phyloP scores from a whole-genome alignment of 371 early-diverging fungal genomes.

The Antonospora locustae region DNA sequence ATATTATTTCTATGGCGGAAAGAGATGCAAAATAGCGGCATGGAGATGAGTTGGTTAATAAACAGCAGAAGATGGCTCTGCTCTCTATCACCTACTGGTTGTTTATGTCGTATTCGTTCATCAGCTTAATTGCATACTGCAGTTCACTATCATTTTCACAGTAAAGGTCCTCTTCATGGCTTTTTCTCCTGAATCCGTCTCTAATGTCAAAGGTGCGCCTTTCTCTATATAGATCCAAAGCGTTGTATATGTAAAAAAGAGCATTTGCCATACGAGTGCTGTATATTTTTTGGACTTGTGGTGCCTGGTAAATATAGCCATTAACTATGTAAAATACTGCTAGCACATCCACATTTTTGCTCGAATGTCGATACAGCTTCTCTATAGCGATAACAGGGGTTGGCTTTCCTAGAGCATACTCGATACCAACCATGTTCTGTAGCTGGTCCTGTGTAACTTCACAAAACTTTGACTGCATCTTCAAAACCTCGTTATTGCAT shows the following conservation, averaged over 20 bases:
- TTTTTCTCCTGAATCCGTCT: too few species aligned
- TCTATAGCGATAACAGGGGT: slow-evolving; percentile 31
- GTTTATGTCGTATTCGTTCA: too few species aligned
- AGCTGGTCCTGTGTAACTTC: neutral
- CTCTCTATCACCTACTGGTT: too few species aligned
- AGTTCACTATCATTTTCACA: too few species aligned
- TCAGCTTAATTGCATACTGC: too few species aligned
- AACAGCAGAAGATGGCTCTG: too few species aligned
- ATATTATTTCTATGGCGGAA: too few species aligned
- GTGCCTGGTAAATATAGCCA: slow-evolving; percentile 41
- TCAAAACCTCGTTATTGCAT: slow-evolving; percentile 76
- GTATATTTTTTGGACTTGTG: slow-evolving; percentile 20
- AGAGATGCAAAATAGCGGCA: too few species aligned
- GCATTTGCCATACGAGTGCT: slow-evolving; percentile 12
- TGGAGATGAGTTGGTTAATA: too few species aligned
- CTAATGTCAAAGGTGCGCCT: slow-evolving; percentile 14
- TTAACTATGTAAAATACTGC: slow-evolving; percentile 35
- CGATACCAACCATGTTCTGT: slow-evolving; percentile 23
- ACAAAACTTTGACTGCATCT: slow-evolving; percentile 77
- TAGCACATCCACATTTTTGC: neutral
- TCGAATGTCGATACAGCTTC: slow-evolving; percentile 2
- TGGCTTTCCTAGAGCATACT: slow-evolving; percentile 16
- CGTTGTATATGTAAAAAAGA: slow-evolving; percentile 24
- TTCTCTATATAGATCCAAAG: slow-evolving; percentile 20
- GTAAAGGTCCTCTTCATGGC: too few species aligned